Percentiles rank a stretch among this genome's conserved stretches.
These are phyloP conservation scores for Fraxinus cuspidata DNA, from an alignment of 257 asterid species.

Conservation along the genomic window DNA sequence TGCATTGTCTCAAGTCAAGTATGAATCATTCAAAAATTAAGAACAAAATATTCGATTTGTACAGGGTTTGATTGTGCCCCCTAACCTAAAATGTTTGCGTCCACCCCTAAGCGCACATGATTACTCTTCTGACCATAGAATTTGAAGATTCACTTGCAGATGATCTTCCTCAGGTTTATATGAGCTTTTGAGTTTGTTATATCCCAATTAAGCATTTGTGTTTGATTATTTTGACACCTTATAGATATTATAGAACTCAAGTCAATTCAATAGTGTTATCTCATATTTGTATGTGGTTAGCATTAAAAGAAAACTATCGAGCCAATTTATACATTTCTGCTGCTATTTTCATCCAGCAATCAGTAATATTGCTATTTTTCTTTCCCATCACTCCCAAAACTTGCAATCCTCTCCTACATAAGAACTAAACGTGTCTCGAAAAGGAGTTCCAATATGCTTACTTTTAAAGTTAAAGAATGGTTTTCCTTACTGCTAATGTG, in stretches of 20 bases:
- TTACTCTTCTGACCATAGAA: not conserved
- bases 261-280: not conserved
- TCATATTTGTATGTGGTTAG: not conserved
- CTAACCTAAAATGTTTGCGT: too few species aligned
- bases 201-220: not conserved
- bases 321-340: not conserved
- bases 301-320: not conserved
- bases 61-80: too few species aligned
- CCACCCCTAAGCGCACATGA: not conserved
- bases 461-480: not conserved
- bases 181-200: not conserved
- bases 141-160: not conserved
- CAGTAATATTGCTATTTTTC: not conserved
- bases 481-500: not conserved
- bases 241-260: not conserved
- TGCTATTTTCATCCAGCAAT: not conserved
- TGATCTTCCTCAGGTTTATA: not conserved
- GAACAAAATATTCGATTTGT: too few species aligned
- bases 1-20: too few species aligned
- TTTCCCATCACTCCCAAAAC: not conserved
- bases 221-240: not conserved
- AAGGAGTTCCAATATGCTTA: not conserved
- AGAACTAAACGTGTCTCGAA: not conserved
- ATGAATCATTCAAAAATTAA: too few species aligned
- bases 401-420: not conserved